Percentiles rank a stretch among this genome's conserved stretches.
These are phyloP conservation scores for Wickerhamomyces sydowiorum DNA, from an alignment of 805 yeast genomes.

Conservation along the genomic window DNA sequence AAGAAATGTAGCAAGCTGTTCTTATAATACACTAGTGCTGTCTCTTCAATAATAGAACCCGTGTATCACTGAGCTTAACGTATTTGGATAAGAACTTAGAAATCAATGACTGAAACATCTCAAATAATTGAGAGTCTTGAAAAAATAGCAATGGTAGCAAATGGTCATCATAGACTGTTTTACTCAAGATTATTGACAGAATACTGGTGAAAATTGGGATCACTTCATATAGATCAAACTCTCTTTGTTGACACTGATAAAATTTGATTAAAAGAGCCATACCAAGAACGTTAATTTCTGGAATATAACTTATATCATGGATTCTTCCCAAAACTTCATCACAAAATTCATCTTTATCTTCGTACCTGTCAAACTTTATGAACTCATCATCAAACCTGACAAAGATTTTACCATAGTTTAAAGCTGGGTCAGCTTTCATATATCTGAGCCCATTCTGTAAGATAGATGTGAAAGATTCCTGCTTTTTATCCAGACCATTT, in stretches of 20 bases:
- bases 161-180: not conserved
- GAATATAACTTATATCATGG: conserved; percentile 11
- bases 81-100: conserved; percentile 10
- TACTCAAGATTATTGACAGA: not conserved
- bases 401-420: conserved; percentile 16
- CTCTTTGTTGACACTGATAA: conserved; percentile 3
- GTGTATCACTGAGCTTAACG: conserved; percentile 1
- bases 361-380: conserved; percentile 3
- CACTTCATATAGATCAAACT: not conserved
- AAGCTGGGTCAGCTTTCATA: conserved; percentile 2
- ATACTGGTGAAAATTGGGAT: conserved; percentile 2
- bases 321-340: conserved; percentile 10
- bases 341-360: conserved; percentile 4
- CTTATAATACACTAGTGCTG: conserved; percentile 17
- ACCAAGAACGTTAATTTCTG: conserved; percentile 14
- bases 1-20: conserved; percentile 16
- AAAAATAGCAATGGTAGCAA: not conserved
- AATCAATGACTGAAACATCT: conserved; percentile 2
- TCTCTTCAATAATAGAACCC: conserved; percentile 12
- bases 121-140: conserved; percentile 1
- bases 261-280: conserved; percentile 10
- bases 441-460: conserved; percentile 9
- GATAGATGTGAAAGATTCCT: conserved; percentile 15
- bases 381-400: conserved; percentile 12
- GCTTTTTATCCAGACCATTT: conserved; percentile 19